These are phyloP conservation scores for Candida coquimbonensis DNA, from an alignment of 805 yeast genomes.

Conservation along the genomic window DNA sequence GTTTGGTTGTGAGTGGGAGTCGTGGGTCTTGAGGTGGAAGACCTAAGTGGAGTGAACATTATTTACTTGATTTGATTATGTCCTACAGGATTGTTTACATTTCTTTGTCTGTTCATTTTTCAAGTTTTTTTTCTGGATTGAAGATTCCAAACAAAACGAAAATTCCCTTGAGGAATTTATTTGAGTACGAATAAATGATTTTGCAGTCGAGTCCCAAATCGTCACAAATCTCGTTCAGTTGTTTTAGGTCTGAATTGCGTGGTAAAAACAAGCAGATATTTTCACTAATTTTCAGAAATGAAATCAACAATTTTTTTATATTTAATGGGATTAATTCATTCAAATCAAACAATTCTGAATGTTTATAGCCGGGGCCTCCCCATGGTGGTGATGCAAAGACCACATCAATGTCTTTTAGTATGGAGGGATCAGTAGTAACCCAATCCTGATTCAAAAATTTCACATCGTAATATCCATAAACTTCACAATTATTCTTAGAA, in stretches of 20 bases:
- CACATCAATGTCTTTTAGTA: constrained; percentile 34
- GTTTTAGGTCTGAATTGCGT: constrained; percentile 46
- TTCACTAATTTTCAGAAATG: constrained; percentile 32
- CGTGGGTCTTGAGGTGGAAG: not conserved
- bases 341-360: constrained; percentile 38
- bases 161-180: constrained; percentile 46
- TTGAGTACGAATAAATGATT: constrained; percentile 34
- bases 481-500: constrained; percentile 54
- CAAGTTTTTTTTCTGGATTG: not conserved
- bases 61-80: not conserved
- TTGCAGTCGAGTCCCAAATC: constrained; percentile 36
- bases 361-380: constrained; percentile 69
- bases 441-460: constrained; percentile 44
- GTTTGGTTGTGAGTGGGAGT: constrained; percentile 1
- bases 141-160: constrained; percentile 23
- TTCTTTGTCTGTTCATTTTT: not conserved
- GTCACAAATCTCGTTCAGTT: constrained; percentile 39
- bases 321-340: constrained; percentile 40
- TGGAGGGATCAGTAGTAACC: constrained; percentile 6
- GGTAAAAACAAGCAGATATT: constrained; percentile 61
- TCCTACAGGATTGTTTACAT: not conserved
- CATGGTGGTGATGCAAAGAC: constrained; percentile 81
- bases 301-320: constrained; percentile 37
- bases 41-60: constrained; percentile 2
- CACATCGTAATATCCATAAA: constrained; percentile 53